phyloP scores from a whole-genome alignment of 192 early-diverging fungal species.

The Diversispora epigaea region DNA sequence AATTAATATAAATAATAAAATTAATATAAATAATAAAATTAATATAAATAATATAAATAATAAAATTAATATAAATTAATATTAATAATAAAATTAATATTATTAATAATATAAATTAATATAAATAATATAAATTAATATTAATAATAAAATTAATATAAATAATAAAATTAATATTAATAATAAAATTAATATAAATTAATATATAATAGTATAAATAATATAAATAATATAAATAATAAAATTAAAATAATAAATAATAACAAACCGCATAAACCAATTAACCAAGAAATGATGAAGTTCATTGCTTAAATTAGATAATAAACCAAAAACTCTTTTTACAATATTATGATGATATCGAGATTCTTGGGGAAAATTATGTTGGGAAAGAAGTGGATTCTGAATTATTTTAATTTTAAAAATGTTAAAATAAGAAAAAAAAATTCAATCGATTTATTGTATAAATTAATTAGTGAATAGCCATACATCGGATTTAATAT shows the following conservation, averaged over 20 bases:
- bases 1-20: too few relatives aligned
- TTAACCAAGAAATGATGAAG: slow-evolving; percentile 86
- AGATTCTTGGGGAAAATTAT: slow-evolving; percentile 73
- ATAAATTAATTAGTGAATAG: too few relatives aligned
- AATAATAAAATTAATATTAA: neutral
- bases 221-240: neutral
- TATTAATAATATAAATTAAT: too few relatives aligned
- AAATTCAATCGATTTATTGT: slow-evolving; percentile 10
- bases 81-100: too few relatives aligned
- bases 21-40: too few relatives aligned
- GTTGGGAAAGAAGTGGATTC: slow-evolving; percentile 80
- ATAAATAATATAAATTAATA: too few relatives aligned
- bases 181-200: neutral
- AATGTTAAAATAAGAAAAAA: slow-evolving; percentile 1
- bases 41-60: neutral
- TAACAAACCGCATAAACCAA: slow-evolving; percentile 70
- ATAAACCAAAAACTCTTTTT: slow-evolving; percentile 74
- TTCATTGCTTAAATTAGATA: slow-evolving; percentile 79
- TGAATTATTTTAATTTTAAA: slow-evolving; percentile 32
- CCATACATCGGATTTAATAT: too few relatives aligned
- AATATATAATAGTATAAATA: neutral
- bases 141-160: neutral
- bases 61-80: neutral
- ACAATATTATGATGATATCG: slow-evolving; percentile 83
- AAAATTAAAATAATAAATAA: neutral